Base-by-base conservation (phyloP, 306 rosid genomes). In the Astragalus glycyphyllos region DNA sequence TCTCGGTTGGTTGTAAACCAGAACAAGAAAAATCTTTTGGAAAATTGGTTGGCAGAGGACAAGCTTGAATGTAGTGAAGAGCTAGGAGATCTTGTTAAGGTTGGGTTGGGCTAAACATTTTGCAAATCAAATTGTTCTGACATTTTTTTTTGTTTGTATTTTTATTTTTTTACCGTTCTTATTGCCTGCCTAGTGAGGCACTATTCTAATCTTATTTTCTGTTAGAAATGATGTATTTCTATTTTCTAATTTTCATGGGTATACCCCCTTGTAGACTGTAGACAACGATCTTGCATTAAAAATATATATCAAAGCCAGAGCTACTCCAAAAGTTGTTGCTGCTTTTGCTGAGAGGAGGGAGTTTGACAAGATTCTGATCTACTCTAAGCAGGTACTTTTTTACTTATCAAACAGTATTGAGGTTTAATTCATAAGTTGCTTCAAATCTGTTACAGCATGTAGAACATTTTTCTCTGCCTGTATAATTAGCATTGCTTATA, bases 61-160 rank as follows among this genome's bases (percentile, higher is more conserved):
- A 95, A 95, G 84, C 92, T 95, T 63, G 99, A 95, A 81, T 95
- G 99, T 86, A 95, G 99, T n/a, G 99, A 95, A 85, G 99, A 95
- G 57, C 81, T 95, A 11, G 99, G 99, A 64, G 99, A 95, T 82
- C 97, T 95, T 68, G 99, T 95, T 72, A 95, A 95, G 99, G 99
- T 92, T 81, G 57, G 26, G 77, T 84, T 69, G 77, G 56, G 12
- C 74, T 57, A 32, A 20, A 29, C 47, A 44, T 34, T 71, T 74
- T 12, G 35, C 55, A 23, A 68, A 41, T 70, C 75, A 26, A 45
- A 38, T 32, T 63, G 46, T 65, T 48, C 16, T 65, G n/a, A 10
- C 69, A 58, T 34, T 45, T 57, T 47, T 63, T 45, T 57, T 47
- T 63, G 20, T 55, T 62, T 66, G 12, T 42, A 11, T 49, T 26